Base-by-base conservation (phyloP, 1,139 yeast species). In the Arxiozyma bovina region DNA sequence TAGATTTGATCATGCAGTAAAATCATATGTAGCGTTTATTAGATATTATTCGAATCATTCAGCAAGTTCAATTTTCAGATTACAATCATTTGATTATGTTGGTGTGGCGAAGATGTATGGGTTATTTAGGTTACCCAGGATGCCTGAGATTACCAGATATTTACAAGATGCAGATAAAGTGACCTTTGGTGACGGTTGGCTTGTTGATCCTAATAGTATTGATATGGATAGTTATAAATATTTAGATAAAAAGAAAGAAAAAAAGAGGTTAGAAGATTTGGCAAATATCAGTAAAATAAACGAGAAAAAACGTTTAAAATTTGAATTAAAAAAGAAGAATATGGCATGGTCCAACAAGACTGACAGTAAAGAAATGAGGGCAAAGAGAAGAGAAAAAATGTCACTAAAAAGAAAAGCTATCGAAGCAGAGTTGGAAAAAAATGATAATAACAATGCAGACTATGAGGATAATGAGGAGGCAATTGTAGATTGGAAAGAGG, bases 61-160 rank as follows among this genome's bases (percentile, higher is more conserved):
- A n/a, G 96, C 97, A 0, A 77, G 85, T 12, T 90, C 97, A 0
- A 93, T 94, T 42, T 94, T 94, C 73, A 76, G 99, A 58, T 64
- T 87, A 22, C 79, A 80, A 49, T 73, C 81, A 11, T 71, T 94
- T 56, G 95, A 91, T 67, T 85, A 87, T 62, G 69, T 84, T 34
- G 87, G 85, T 0, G 60, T 85, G 17, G 96, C 95, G 0, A 78
- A 76, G 60, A 77, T 87, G 73, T 90, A 87, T 70, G 96, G 96
- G 1, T 71, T 94, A 17, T 71, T 88, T 50, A 77, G 97, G 61
- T 72, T 93, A 53, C 99, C 99, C 8, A 82, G 83, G 62, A 94
- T 94, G 98, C 99, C 99, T 0, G 99, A 94, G 68, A 76, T 88
- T 27, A 75, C 74, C 40, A 76, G 74, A 55, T 75, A 77, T 62